These are phyloP conservation scores for Ophiocordyceps sinensis DNA, from an alignment of 2,329 filamentous ascomycete species.

Conservation along the genomic window DNA sequence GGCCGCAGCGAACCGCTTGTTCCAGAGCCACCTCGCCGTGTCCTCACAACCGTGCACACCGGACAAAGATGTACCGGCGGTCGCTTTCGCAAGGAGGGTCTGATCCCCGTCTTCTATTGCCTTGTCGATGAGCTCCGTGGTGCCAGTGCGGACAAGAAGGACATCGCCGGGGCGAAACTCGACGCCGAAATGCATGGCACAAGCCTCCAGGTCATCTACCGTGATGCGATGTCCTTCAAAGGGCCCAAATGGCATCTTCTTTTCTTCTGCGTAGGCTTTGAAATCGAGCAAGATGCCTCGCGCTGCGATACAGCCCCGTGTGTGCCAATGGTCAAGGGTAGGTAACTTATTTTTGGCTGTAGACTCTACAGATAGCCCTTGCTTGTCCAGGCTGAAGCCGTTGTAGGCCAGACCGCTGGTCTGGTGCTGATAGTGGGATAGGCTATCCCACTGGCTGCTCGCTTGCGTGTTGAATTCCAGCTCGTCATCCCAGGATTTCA, in stretches of 20 bases:
- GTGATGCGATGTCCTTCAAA: conserved; percentile 39
- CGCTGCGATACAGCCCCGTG: conserved; percentile 34
- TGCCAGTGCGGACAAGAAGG: conserved; percentile 49
- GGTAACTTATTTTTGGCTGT: conserved; percentile 13
- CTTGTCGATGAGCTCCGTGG: conserved; percentile 40
- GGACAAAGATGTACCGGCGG: no score
- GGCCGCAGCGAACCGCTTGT: conserved; percentile 52
- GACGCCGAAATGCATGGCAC: conserved; percentile 44
- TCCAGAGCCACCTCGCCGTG: conserved; percentile 52
- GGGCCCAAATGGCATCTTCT: conserved; percentile 34
- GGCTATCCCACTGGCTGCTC: conserved; percentile 41
- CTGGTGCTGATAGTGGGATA: conserved; percentile 31
- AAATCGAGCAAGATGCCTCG: conserved; percentile 44
- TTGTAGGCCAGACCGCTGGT: conserved; percentile 33
- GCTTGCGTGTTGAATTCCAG: conserved; percentile 40
- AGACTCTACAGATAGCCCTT: conserved; percentile 12
- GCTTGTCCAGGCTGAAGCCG: conserved; percentile 23
- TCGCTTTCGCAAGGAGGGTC: no score
- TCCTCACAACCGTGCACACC: conserved; percentile 32
- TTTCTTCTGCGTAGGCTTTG: conserved; percentile 31
- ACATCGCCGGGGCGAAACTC: conserved; percentile 54
- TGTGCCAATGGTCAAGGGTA: conserved; percentile 34
- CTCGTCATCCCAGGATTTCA: conserved; percentile 29
- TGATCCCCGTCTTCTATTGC: conserved; percentile 16
- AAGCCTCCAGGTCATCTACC: conserved; percentile 37